These are phyloP conservation scores for Penicillium desertorum DNA, from an alignment of 495 filamentous ascomycete species.

Conservation along the genomic window DNA sequence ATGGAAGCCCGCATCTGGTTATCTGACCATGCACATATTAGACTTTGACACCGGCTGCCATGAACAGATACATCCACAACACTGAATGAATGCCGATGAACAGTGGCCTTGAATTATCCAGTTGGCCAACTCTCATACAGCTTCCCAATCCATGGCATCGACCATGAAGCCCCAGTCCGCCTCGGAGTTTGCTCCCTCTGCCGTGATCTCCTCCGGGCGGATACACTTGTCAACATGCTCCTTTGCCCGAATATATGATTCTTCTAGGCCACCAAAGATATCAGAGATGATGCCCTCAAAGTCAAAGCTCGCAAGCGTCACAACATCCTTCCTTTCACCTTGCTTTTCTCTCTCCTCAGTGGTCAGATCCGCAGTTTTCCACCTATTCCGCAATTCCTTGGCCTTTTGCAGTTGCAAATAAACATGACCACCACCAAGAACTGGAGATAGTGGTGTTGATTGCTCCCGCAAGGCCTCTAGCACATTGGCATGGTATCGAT, in stretches of 20 bases:
- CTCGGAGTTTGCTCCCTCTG: constrained; percentile 25
- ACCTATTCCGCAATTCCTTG: constrained; percentile 65
- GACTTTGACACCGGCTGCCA: background rate
- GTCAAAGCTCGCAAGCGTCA: constrained; percentile 53
- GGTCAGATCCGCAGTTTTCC: constrained; percentile 58
- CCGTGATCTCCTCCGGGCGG: constrained; percentile 10
- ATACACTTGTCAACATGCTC: constrained; percentile 29
- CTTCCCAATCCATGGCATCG: constrained; percentile 67
- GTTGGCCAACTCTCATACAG: constrained; percentile 31
- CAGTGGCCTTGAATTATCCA: background rate
- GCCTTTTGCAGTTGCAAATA: constrained; percentile 52
- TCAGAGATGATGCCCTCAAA: constrained; percentile 52
- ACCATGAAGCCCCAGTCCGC: constrained; percentile 60
- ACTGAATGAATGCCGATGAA: background rate
- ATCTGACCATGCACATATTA: background rate
- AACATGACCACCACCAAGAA: constrained; percentile 51
- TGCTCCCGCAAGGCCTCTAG: constrained; percentile 52
- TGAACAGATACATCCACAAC: background rate
- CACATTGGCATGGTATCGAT: constrained; percentile 65
- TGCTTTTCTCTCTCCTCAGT: constrained; percentile 35
- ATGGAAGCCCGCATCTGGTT: background rate
- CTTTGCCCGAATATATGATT: constrained; percentile 32
- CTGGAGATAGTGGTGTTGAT: constrained; percentile 49
- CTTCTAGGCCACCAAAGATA: constrained; percentile 41
- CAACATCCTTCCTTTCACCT: constrained; percentile 13